A percentile compares a stretch with the other conserved stretches of the same genome.
Evolutionary conservation across 75 land plant genomes (phyloP).

Genomic region (Pseudotsuga menziesii): DNA sequence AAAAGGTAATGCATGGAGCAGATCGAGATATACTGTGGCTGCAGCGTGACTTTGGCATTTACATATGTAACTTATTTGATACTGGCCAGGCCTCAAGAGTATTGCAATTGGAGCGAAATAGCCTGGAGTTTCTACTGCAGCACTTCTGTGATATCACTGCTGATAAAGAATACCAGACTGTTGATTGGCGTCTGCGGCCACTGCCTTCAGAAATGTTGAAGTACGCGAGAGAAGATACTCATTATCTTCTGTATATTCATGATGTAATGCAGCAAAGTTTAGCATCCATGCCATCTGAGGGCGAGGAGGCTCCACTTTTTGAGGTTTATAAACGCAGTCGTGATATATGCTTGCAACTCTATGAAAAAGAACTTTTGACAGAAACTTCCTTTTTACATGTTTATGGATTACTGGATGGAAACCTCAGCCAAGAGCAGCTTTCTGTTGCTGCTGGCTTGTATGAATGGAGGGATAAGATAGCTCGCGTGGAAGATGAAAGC

Average conservation of each 20-base stretch:
- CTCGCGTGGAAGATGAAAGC: slow-evolving; percentile 85
- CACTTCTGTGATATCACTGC: no score
- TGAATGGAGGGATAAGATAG: slow-evolving; percentile 83
- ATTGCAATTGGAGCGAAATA: no score
- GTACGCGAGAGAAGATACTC: no score
- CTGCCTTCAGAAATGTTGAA: no score
- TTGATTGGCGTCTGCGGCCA: no score
- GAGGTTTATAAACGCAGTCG: slow-evolving; percentile 80
- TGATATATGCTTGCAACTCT: slow-evolving; percentile 75
- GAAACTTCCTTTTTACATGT: slow-evolving; percentile 66
- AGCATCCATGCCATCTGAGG: slow-evolving; percentile 15
- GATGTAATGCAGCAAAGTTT: neutral
- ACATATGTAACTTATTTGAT: no score
- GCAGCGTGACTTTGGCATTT: no score
- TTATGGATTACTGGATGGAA: slow-evolving; percentile 64
- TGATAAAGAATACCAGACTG: neutral
- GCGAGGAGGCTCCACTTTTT: slow-evolving; percentile 35
- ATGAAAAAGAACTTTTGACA: slow-evolving; percentile 82
- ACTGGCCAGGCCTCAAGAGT: slow-evolving; percentile 25
- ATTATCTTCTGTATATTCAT: neutral
- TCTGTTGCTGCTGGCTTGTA: slow-evolving; percentile 71
- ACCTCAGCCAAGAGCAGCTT: slow-evolving; percentile 60
- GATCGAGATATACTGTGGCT: no score
- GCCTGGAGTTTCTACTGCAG: no score
- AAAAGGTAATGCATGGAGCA: no score